Conservation (phyloP, 1,284 basidiomycete species). For the Marasmius oreades region DNA sequence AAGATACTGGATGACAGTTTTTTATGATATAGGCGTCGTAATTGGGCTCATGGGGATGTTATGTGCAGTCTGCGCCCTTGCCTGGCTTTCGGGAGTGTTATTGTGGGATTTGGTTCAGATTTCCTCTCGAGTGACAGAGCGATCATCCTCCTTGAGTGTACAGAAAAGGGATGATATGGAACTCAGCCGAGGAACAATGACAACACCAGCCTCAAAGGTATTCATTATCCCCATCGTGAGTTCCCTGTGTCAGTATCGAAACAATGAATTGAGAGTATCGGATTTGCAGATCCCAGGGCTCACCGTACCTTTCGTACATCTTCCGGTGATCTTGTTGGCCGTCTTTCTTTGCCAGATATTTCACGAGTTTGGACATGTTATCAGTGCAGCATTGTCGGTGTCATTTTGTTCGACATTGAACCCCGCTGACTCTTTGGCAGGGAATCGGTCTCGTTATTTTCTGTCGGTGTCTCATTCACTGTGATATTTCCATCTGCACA, state of each 20-base stretch:
- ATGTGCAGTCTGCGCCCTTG: not conserved
- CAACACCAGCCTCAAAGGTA: not conserved
- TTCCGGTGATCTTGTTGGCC: not conserved
- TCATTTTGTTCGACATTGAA: not conserved
- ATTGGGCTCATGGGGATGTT: not conserved
- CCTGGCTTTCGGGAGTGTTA: not conserved
- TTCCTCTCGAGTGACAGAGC: not conserved
- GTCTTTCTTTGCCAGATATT: not conserved
- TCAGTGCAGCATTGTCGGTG: not conserved
- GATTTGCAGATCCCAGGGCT: not conserved
- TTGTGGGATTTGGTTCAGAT: not conserved
- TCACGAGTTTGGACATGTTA: not conserved
- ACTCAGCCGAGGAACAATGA: not conserved
- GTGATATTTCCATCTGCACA: not conserved
- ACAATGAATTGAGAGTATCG: not conserved
- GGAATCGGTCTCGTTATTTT: not conserved
- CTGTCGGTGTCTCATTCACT: not conserved
- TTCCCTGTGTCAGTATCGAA: not conserved
- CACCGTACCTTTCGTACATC: not conserved
- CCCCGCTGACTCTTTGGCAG: not conserved
- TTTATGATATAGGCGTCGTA: not conserved
- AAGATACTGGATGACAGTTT: not conserved
- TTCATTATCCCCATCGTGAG: not conserved
- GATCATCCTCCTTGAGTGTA: not conserved
- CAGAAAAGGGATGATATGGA: not conserved